Conservation (phyloP, 495 filamentous ascomycete genomes). For the Choiromyces venosus region DNA sequence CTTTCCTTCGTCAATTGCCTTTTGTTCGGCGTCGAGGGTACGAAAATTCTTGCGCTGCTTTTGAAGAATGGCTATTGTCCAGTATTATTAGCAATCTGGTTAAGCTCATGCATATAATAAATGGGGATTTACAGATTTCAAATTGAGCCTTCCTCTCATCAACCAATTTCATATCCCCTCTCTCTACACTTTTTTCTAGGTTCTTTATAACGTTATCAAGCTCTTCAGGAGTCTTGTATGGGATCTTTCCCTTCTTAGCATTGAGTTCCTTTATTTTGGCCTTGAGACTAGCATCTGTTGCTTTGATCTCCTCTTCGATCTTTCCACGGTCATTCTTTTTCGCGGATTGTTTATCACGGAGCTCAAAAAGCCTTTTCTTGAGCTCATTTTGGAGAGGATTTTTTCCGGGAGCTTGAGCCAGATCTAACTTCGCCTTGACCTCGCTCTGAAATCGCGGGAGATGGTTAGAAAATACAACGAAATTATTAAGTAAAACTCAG, state of each 20-base stretch:
- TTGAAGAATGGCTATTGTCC: conserved; percentile 49
- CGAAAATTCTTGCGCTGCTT: conserved; percentile 88
- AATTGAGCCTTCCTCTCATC: conserved; percentile 91
- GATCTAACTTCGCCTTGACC: conserved; percentile 76
- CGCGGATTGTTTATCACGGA: conserved; percentile 72
- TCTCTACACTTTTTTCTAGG: conserved; percentile 77
- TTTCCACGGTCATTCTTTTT: conserved; percentile 71
- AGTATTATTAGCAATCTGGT: conserved; percentile 8
- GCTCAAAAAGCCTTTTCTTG: conserved; percentile 61
- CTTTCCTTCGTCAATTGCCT: conserved; percentile 77
- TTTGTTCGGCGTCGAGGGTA: conserved; percentile 72
- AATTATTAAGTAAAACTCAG: not conserved
- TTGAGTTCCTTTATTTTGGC: conserved; percentile 78
- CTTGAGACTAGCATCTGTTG: conserved; percentile 74
- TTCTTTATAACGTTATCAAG: conserved; percentile 72
- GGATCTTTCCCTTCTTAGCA: conserved; percentile 63
- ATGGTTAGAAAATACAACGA: conserved; percentile 25
- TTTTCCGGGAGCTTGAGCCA: conserved; percentile 57
- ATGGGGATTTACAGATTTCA: conserved; percentile 59
- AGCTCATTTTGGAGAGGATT: conserved; percentile 77
- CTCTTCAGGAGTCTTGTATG: conserved; percentile 81
- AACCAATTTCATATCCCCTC: conserved; percentile 82
- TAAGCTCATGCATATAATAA: not conserved
- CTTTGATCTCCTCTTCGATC: conserved; percentile 79
- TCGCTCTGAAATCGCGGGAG: conserved; percentile 55